phyloP scores from a whole-genome alignment of 768 basidiomycete genomes.

The Lanmaoa pseudosensibilis region DNA sequence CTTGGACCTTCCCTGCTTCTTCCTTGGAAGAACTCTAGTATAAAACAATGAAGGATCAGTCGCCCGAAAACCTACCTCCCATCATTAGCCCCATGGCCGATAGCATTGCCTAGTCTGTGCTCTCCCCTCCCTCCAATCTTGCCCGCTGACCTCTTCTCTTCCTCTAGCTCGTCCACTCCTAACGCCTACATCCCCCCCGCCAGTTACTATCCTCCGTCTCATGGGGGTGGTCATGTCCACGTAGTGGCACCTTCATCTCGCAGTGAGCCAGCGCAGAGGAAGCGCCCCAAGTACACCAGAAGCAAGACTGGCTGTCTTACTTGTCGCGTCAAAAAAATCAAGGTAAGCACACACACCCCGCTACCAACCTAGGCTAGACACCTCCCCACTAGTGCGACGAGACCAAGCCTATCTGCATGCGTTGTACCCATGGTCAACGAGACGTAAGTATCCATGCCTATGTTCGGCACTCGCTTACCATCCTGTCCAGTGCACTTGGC shows the following conservation, averaged over 20 bases:
- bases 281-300: slow-evolving; percentile 90
- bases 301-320: slow-evolving; percentile 94
- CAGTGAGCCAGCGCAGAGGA: slow-evolving; percentile 57
- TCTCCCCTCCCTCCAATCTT: slow-evolving; percentile 5
- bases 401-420: slow-evolving; percentile 81
- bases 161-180: slow-evolving; percentile 37
- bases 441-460: slow-evolving; percentile 49
- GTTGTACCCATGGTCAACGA: slow-evolving; percentile 82
- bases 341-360: slow-evolving; percentile 51
- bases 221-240: slow-evolving; percentile 42
- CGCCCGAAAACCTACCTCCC: slow-evolving; percentile 38
- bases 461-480: slow-evolving; percentile 14
- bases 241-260: slow-evolving; percentile 49
- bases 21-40: slow-evolving; percentile 36
- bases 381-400: slow-evolving; percentile 73
- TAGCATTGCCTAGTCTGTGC: slow-evolving; percentile 55
- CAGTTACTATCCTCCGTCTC: slow-evolving; percentile 39
- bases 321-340: slow-evolving; percentile 93
- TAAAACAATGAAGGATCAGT: slow-evolving; percentile 51
- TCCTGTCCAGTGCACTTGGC: slow-evolving; percentile 71
- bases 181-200: slow-evolving; percentile 43
- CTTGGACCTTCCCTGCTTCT: slow-evolving; percentile 35
- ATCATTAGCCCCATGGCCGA: slow-evolving; percentile 48
- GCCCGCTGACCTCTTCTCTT: slow-evolving; percentile 20
- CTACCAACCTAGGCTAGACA: slow-evolving; percentile 1